A percentile compares a stretch with the other conserved stretches of the same genome.
These are phyloP conservation scores for Lineolata rhizophorae DNA, from an alignment of 495 filamentous ascomycete species.

Conservation along the genomic window DNA sequence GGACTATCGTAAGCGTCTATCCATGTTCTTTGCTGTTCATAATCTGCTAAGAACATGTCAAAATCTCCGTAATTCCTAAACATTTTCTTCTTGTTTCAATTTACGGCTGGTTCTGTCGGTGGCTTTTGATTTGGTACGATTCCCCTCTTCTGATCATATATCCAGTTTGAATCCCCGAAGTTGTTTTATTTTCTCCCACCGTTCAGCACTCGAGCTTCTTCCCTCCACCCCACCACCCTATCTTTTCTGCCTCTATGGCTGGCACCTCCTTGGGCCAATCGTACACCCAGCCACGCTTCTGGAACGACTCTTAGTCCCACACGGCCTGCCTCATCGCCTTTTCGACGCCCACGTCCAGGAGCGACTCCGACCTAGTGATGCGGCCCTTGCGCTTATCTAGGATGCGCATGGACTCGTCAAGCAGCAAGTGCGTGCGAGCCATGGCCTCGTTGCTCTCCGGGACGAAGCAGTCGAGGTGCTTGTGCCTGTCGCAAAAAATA, in stretches of 20 bases:
- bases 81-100: too few species aligned
- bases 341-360: constrained; percentile 30
- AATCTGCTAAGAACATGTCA: too few species aligned
- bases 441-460: constrained; percentile 31
- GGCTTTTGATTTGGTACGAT: too few species aligned
- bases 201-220: constrained; percentile 57
- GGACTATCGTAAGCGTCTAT: too few species aligned
- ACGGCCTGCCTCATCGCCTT: constrained; percentile 24
- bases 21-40: too few species aligned
- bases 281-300: constrained; percentile 26
- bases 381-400: constrained; percentile 20
- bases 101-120: too few species aligned
- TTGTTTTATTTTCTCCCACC: constrained; percentile 2
- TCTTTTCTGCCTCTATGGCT: constrained; percentile 3
- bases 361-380: constrained; percentile 17
- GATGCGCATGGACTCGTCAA: constrained; percentile 35
- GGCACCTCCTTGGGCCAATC: constrained; percentile 21
- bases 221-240: constrained; percentile 2
- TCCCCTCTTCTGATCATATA: constrained; percentile 1
- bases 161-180: constrained; percentile 3
- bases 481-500: constrained; percentile 26
- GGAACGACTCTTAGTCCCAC: constrained; percentile 29
- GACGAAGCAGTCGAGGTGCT: constrained; percentile 21
- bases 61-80: too few species aligned
- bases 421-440: constrained; percentile 27